Percentiles rank a stretch among this genome's conserved stretches.
These are phyloP conservation scores for Chlamydomonas reinhardtii DNA, from an alignment of 163 green algal species.

Conservation along the genomic window DNA sequence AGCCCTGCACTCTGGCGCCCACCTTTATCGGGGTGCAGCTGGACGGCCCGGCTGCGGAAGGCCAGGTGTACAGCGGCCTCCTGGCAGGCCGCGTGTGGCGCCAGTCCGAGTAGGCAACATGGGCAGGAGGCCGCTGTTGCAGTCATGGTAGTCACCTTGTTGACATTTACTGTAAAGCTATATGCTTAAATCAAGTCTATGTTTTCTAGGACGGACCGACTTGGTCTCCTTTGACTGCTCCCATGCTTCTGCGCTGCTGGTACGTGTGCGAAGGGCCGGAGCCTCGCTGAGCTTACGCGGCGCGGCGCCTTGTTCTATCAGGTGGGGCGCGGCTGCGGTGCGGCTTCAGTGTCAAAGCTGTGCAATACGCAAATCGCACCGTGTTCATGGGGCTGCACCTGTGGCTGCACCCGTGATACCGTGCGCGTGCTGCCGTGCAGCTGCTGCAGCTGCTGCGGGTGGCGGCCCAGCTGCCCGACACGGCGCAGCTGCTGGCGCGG, in stretches of 20 bases:
- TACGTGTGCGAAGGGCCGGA: not conserved
- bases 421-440: not conserved
- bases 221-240: too few species aligned
- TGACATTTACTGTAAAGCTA: too few species aligned
- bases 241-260: too few species aligned
- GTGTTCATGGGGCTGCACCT: not conserved
- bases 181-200: too few species aligned
- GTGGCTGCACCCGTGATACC: not conserved
- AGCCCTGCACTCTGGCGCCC: not conserved
- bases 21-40: slow-evolving; percentile 30
- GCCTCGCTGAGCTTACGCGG: not conserved
- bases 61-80: not conserved
- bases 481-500: slow-evolving; percentile 15
- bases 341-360: too few species aligned
- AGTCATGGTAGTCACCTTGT: not conserved
- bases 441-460: slow-evolving; percentile 4
- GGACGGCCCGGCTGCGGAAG: not conserved
- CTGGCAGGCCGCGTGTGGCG: not conserved
- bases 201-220: not conserved
- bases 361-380: too few species aligned
- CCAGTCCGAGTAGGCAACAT: not conserved
- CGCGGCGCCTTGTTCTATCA: slow-evolving; percentile 9
- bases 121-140: not conserved
- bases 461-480: not conserved
- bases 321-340: not conserved